Conservation (phyloP, 1,284 basidiomycete species). For the Pseudozyma tsukubaensis region DNA sequence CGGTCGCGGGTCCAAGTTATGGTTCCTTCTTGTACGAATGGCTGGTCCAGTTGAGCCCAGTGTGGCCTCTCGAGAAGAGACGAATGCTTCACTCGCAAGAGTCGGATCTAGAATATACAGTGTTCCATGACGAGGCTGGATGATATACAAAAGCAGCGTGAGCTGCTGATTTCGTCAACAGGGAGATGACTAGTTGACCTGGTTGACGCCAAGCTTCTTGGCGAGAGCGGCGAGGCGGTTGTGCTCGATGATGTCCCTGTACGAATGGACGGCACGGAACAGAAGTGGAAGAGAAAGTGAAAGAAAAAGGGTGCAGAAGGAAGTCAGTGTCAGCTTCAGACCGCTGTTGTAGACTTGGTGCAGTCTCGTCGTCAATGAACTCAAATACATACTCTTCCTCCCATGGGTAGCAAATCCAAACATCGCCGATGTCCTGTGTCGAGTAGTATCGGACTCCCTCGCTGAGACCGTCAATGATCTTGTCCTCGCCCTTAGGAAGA, state of each 20-base stretch:
- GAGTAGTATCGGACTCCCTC: conserved; percentile 66
- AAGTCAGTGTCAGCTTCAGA: conserved; percentile 1
- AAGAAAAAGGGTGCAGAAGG: no score
- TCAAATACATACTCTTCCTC: conserved; percentile 48
- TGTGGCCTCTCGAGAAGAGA: neutral
- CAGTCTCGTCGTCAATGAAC: no score
- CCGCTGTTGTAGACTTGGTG: neutral
- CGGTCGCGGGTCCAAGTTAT: no score
- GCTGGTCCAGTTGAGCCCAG: neutral
- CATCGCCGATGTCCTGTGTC: conserved; percentile 63
- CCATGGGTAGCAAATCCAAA: conserved; percentile 68
- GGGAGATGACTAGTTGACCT: conserved; percentile 27
- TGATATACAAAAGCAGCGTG: conserved; percentile 35
- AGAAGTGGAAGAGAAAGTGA: neutral
- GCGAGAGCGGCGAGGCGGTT: conserved; percentile 67
- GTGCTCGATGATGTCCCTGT: conserved; percentile 65
- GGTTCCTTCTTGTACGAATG: no score
- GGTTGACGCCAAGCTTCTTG: conserved; percentile 56
- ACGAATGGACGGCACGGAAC: neutral
- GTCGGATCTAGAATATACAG: conserved; percentile 22
- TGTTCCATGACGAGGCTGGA: conserved; percentile 27
- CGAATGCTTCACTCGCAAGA: neutral
- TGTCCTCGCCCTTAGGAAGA: conserved; percentile 45
- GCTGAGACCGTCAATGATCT: conserved; percentile 59
- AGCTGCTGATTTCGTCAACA: neutral